Evolutionary conservation across 768 basidiomycete genomes (phyloP).

Genomic region (Serendipita sp.): DNA sequence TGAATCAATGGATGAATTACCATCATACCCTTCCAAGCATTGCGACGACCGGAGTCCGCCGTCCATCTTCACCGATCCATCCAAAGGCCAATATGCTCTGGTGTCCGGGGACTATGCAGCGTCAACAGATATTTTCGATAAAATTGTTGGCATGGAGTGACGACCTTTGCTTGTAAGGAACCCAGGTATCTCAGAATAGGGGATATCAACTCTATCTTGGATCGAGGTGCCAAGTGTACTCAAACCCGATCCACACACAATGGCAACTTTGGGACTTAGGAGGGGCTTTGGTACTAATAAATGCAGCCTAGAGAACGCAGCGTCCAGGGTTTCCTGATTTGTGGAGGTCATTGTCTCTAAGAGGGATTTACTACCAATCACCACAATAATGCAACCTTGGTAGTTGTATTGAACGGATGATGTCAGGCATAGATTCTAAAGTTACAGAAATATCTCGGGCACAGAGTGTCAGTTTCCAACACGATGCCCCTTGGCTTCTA

Average conservation of each 20-base stretch:
- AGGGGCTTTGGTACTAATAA: conserved; percentile 20
- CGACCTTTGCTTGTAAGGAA: conserved; percentile 65
- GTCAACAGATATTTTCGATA: neutral
- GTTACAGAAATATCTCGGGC: too few species aligned
- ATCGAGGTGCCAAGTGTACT: conserved; percentile 45
- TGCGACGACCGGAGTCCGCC: conserved; percentile 62
- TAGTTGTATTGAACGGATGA: too few species aligned
- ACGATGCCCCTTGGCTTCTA: conserved; percentile 13
- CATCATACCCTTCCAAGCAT: conserved; percentile 68
- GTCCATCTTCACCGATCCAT: conserved; percentile 36
- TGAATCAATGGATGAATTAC: neutral
- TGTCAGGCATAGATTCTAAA: too few species aligned
- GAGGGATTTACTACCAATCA: too few species aligned
- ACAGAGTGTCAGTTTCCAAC: too few species aligned
- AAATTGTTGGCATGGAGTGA: neutral
- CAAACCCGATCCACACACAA: conserved; percentile 78
- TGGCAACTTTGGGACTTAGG: conserved; percentile 50
- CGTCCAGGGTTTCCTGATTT: neutral
- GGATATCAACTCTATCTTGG: conserved; percentile 25
- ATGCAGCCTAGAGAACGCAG: neutral
- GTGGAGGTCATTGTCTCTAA: neutral
- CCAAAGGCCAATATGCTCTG: conserved; percentile 71
- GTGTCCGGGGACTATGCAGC: conserved; percentile 51
- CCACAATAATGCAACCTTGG: too few species aligned
- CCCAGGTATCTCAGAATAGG: conserved; percentile 53